Evolutionary conservation across 192 early-diverging fungal genomes (phyloP).

Genomic region (Backusella mclennaniae): DNA sequence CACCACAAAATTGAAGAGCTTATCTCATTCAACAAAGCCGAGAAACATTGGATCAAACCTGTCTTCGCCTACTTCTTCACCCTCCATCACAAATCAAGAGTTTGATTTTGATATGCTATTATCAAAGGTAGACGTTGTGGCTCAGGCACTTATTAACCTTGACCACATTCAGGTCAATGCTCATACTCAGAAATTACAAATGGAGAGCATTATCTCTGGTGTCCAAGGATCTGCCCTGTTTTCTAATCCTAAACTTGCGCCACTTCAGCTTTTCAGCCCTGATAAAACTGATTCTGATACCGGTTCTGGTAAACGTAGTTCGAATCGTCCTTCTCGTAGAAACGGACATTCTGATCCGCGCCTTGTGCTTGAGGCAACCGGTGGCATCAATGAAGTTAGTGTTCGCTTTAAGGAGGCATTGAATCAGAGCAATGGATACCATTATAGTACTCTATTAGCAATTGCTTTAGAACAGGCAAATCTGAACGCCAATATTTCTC

Average conservation of each 20-base stretch:
- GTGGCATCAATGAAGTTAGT: constrained; percentile 13
- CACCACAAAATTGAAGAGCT: constrained; percentile 31
- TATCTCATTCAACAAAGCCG: constrained; percentile 28
- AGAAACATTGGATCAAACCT: background rate
- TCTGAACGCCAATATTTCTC: constrained; percentile 43
- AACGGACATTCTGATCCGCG: background rate
- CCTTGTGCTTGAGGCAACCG: constrained; percentile 13
- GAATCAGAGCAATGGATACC: background rate
- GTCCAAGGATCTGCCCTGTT: constrained; percentile 45
- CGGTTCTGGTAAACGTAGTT: constrained; percentile 31
- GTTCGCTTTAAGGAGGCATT: constrained; percentile 14
- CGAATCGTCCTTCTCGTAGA: constrained; percentile 21
- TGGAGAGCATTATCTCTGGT: constrained; percentile 38
- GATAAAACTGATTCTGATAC: constrained; percentile 33
- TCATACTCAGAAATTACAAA: constrained; percentile 44
- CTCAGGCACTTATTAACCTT: constrained; percentile 43
- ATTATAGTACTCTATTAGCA: constrained; percentile 29
- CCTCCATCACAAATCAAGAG: constrained; percentile 14
- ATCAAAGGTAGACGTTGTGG: constrained; percentile 44
- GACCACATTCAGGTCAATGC: constrained; percentile 44
- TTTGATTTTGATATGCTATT: constrained; percentile 15
- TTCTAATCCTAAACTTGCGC: constrained; percentile 36
- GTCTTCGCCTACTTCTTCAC: background rate
- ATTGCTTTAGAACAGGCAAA: constrained; percentile 45
- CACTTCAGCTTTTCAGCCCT: background rate